Evolutionary conservation across 2,329 filamentous ascomycete species (phyloP), one percentile per base, ranked within the genome.

Genomic region (Diaporthe ilicicola): DNA sequence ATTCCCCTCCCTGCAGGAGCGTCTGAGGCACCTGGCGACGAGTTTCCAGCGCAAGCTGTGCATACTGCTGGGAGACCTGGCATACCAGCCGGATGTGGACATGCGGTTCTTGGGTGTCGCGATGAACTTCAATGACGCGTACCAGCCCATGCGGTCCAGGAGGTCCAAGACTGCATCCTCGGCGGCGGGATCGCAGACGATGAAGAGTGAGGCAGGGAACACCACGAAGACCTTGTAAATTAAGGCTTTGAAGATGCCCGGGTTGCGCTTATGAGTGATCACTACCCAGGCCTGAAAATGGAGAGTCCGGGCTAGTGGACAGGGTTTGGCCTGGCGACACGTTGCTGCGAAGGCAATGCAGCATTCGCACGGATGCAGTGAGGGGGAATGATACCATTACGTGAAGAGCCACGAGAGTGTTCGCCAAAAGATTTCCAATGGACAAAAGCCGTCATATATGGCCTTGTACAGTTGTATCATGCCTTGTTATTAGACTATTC

Each of bases 61-160:
- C 79, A 86, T 95, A 50, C 83, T 99, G 68, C 85, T 99, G 4
- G 94, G 96, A 17, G 97, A 99, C 80, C 81, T 99, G 74, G 93
- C 94, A 10, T 95, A 97, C 82, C 95, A 98, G 82, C 92, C 94
- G 0, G 96, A 99, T 80, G 91, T 95, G 65, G 96, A 99, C 80
- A 94, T 99, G 91, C 88, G 95, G 68, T 98, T 98, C 85, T 83
- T 99, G 75, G 96, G 94, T 48, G 94, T 98, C 56, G 93, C 96
- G 50, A 98, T 99, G 94, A 99, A 98, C 82, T 99, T 98, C 82
- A 99, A 99, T 82, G 95, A 98, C 79, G 93, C 97, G 32, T 98
- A 98, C 81, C 89, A 93, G 81, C 93, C 94, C 17, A 90, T 91
- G 82, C 83, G 87, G 71, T 59, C 67, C 17, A 86, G 84, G 80